Conservation (phyloP, 202 grass and related monocot genomes). For the Zoysia matrella region DNA sequence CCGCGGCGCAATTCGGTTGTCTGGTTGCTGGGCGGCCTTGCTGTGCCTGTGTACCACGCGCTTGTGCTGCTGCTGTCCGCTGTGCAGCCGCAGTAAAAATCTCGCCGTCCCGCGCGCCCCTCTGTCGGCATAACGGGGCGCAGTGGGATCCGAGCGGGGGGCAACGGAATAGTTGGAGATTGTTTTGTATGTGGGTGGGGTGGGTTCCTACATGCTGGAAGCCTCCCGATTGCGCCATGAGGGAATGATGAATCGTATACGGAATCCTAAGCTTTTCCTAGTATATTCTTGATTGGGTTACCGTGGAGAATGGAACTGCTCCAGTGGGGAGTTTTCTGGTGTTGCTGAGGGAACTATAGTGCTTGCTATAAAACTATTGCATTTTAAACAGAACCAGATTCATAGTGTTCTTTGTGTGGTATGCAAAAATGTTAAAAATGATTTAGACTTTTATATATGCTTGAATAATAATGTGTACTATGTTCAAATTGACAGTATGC, state of each 20-base stretch:
- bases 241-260: background rate
- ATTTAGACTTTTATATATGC: background rate
- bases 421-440: background rate
- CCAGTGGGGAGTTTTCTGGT: background rate
- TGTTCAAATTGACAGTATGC: background rate
- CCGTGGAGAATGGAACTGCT: background rate
- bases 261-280: background rate
- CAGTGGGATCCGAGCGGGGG: slow-evolving; percentile 7
- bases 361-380: background rate
- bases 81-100: background rate
- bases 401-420: background rate
- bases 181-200: background rate
- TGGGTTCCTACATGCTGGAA: background rate
- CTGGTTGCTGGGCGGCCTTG: background rate
- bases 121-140: background rate
- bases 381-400: background rate
- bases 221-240: background rate
- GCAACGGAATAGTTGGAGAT: background rate
- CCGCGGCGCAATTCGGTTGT: background rate
- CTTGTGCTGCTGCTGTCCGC: background rate
- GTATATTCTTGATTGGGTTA: background rate
- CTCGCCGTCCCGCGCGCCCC: background rate
- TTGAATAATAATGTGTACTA: background rate
- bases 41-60: background rate
- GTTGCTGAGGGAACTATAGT: background rate